phyloP scores from a whole-genome alignment of 2,329 filamentous ascomycete species.

The Trichoderma sp. region DNA sequence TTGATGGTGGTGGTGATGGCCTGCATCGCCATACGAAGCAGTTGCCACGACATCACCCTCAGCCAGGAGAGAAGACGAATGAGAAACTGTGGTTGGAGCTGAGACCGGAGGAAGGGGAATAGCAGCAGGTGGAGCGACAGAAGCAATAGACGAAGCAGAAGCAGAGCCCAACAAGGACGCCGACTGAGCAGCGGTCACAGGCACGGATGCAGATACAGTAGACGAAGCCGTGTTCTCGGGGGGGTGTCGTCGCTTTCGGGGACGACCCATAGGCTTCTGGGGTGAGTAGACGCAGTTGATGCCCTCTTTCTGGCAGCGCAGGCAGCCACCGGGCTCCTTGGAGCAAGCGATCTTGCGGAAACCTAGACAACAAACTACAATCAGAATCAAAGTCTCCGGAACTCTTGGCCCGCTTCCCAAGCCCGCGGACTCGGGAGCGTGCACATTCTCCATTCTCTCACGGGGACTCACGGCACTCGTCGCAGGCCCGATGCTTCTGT shows the following conservation, averaged over 20 bases:
- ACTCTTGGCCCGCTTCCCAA: background rate
- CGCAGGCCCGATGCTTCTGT: conserved; percentile 58
- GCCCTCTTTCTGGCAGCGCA: conserved; percentile 55
- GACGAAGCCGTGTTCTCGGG: conserved; percentile 28
- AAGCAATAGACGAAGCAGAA: background rate
- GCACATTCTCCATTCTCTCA: background rate
- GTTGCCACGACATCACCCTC: background rate
- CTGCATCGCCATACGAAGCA: background rate
- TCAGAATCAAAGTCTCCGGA: conserved; percentile 31
- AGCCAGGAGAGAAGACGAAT: background rate
- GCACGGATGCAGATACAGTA: background rate
- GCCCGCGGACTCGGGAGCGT: background rate
- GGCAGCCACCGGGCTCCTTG: conserved; percentile 59
- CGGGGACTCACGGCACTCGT: conserved; percentile 59
- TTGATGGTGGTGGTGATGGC: background rate
- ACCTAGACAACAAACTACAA: conserved; percentile 40
- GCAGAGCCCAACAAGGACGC: background rate
- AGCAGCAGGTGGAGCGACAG: background rate
- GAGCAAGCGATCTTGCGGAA: conserved; percentile 63
- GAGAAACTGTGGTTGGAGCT: background rate
- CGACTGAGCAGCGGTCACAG: background rate
- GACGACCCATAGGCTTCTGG: conserved; percentile 65
- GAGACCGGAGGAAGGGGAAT: background rate
- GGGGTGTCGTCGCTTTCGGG: conserved; percentile 52
- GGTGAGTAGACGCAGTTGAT: conserved; percentile 60